Evolutionary conservation across 2,329 filamentous ascomycete species (phyloP), one percentile per base, ranked within the genome.

Genomic region (Fonsecaea monophora): DNA sequence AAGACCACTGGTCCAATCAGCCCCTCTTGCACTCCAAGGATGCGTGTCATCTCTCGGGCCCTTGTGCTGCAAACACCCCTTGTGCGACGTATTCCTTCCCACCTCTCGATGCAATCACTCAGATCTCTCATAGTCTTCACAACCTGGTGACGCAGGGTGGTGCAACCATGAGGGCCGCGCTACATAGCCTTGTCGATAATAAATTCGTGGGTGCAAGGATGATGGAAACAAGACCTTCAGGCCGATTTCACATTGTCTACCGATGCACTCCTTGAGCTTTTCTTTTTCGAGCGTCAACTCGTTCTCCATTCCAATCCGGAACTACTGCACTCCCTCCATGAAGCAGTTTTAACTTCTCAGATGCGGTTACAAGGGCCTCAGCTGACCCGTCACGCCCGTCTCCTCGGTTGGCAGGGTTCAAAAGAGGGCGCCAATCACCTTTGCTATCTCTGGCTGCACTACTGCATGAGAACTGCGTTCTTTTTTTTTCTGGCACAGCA

Each of bases 401-500:
- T 42, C 50, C 38, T 66, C 53, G 54, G 65, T 56, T 45, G 25
- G 38, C 25, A 56, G 38, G 34, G 35, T 45, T 48, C 25, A 58
- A 67, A 65, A 59, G 68, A 68, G 68, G 66, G 68, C 66, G 68
- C 63, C 66, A 66, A 68, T 70, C 68, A 70, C 7, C 40, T 53
- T 34, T 18, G 21, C 18, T 15, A 53, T 15, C 57, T 42, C 34
- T 56, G 60, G 56, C 60, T 42, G 57, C 64, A 56, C 66, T 69
- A 69, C 67, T 69, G 67, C 64, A 48, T 30, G 38, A 58, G 40
- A 48, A 38, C 38, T 21, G 15, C 34, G 37, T 37, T 4, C 34
- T 58, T 15, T 38, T 58, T 15, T 38, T 34, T 55, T 55, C 53
- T 55, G 45, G 18, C 10, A 50, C 18, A 21, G 45, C 45, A 25